phyloP scores from a whole-genome alignment of 1,284 basidiomycete genomes.

The Austroboletus olivaceoglutinosus region DNA sequence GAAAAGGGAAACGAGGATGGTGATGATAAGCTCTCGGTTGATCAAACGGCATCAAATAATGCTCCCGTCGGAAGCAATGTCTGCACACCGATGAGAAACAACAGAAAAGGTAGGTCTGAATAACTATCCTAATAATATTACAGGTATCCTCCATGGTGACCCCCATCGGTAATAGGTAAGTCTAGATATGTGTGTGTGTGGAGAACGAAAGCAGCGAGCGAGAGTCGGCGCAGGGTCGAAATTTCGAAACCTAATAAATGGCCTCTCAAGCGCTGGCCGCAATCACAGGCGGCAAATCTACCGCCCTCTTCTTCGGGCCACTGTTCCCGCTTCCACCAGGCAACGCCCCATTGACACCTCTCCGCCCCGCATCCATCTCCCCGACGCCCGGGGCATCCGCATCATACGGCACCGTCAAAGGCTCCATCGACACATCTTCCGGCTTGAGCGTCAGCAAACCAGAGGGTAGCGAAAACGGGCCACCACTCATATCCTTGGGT shows the following conservation, averaged over 20 bases:
- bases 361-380: slow-evolving; percentile 7
- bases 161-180: slow-evolving; percentile 2
- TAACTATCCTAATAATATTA: slow-evolving; percentile 35
- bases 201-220: background rate
- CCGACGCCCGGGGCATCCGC: background rate
- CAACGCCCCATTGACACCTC: slow-evolving; percentile 6
- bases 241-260: too few species aligned
- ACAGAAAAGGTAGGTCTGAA: slow-evolving; percentile 1
- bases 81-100: background rate
- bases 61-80: background rate
- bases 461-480: slow-evolving; percentile 17
- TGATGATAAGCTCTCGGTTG: slow-evolving; percentile 6
- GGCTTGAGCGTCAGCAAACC: slow-evolving; percentile 26
- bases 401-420: slow-evolving; percentile 10
- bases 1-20: background rate
- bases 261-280: slow-evolving; percentile 50
- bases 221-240: too few species aligned
- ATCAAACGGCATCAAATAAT: too few species aligned
- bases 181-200: slow-evolving; percentile 12
- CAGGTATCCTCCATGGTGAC: slow-evolving; percentile 32
- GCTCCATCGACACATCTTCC: slow-evolving; percentile 26
- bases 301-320: slow-evolving; percentile 33
- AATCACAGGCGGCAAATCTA: slow-evolving; percentile 48
- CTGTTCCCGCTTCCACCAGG: slow-evolving; percentile 22
- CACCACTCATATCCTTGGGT: slow-evolving; percentile 19